Percentiles rank a stretch among this genome's conserved stretches.
Conservation (phyloP, 1,284 basidiomycete species). For the Malassezia equina region DNA sequence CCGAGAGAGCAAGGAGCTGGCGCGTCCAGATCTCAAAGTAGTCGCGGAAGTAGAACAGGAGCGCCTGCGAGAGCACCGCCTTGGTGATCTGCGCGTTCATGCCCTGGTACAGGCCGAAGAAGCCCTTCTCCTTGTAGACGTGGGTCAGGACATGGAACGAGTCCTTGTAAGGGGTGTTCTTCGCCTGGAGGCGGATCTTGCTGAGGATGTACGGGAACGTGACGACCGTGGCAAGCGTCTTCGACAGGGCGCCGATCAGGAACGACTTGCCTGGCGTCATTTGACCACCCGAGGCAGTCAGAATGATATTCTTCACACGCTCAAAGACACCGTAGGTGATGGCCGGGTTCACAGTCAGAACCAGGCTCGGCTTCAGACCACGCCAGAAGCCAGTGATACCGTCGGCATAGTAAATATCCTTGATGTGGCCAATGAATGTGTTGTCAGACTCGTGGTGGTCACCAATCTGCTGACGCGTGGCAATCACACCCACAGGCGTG, state of each 20-base stretch:
- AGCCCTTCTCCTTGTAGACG: constrained; percentile 58
- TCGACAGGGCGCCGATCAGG: constrained; percentile 79
- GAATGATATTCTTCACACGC: constrained; percentile 59
- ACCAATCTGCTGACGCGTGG: constrained; percentile 75
- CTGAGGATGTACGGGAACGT: constrained; percentile 63
- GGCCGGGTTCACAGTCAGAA: constrained; percentile 85
- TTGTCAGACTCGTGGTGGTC: constrained; percentile 49
- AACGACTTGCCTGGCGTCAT: constrained; percentile 74
- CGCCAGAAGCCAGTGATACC: constrained; percentile 87
- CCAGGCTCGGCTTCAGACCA: constrained; percentile 80
- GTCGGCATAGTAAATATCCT: constrained; percentile 82
- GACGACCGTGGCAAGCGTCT: constrained; percentile 73
- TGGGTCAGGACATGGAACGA: constrained; percentile 66
- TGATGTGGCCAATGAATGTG: constrained; percentile 63
- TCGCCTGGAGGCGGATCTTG: constrained; percentile 89
- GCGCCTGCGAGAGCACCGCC: constrained; percentile 70
- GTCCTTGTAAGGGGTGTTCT: constrained; percentile 55
- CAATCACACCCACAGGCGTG: constrained; percentile 93
- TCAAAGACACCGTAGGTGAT: constrained; percentile 97
- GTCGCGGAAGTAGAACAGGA: constrained; percentile 44
- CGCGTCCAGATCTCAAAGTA: constrained; percentile 47
- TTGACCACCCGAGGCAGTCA: constrained; percentile 56
- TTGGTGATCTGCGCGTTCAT: constrained; percentile 84
- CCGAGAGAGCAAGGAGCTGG: constrained; percentile 28
- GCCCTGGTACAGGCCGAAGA: constrained; percentile 81